phyloP scores from a whole-genome alignment of 495 filamentous ascomycete species.

The Cercophora samala region DNA sequence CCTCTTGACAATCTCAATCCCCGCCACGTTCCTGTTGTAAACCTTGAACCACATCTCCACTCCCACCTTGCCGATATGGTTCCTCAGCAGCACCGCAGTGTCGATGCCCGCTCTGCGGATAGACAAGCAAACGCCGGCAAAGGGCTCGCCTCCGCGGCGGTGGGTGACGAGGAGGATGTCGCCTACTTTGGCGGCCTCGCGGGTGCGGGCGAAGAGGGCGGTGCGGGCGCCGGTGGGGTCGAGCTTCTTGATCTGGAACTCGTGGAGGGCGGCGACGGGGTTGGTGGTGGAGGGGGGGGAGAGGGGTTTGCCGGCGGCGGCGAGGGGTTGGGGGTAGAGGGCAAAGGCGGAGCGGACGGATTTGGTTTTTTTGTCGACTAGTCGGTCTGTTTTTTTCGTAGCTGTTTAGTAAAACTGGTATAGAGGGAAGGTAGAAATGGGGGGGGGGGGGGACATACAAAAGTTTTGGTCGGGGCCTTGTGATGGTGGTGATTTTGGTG shows the following conservation, averaged over 20 bases:
- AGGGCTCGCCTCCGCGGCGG: conserved; percentile 76
- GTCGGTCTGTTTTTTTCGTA: conserved; percentile 16
- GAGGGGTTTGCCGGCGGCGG: conserved; percentile 21
- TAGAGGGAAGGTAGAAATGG: not conserved
- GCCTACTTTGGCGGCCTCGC: conserved; percentile 69
- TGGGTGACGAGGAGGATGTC: conserved; percentile 87
- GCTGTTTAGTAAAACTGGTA: not conserved
- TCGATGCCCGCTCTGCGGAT: conserved; percentile 83
- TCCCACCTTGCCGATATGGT: conserved; percentile 73
- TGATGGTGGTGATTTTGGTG: conserved; percentile 20
- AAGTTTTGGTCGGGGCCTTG: conserved; percentile 34
- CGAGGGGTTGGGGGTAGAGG: conserved; percentile 45
- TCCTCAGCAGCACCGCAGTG: conserved; percentile 77
- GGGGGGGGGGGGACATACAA: conserved; percentile 22
- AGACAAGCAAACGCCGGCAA: conserved; percentile 79
- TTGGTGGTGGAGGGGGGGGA: conserved; percentile 47
- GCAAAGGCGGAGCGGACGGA: conserved; percentile 41
- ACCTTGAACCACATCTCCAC: conserved; percentile 99
- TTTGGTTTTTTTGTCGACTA: conserved; percentile 29
- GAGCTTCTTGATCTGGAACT: conserved; percentile 63
- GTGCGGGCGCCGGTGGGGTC: conserved; percentile 81
- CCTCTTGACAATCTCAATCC: conserved; percentile 91
- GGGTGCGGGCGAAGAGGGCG: conserved; percentile 69
- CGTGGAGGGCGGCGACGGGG: conserved; percentile 60
- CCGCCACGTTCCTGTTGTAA: conserved; percentile 80